Conservation (phyloP, 371 early-diverging fungal species). For the Rhizopus microsporus region DNA sequence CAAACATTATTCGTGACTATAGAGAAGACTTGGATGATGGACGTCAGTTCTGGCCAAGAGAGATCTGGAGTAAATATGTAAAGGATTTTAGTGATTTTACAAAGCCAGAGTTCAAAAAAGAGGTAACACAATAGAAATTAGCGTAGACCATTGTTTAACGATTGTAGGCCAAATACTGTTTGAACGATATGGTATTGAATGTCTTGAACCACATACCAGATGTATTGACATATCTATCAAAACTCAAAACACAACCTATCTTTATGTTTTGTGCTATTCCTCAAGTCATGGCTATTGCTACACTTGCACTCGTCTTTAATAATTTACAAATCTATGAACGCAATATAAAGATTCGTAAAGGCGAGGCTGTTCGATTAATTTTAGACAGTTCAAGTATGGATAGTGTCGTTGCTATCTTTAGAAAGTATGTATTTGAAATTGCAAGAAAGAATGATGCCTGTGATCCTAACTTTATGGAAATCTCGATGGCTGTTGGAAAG, state of each 20-base stretch:
- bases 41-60: constrained; percentile 92
- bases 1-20: constrained; percentile 94
- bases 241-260: constrained; percentile 75
- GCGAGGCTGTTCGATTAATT: constrained; percentile 85
- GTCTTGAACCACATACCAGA: constrained; percentile 85
- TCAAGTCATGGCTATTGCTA: constrained; percentile 98
- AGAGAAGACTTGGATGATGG: constrained; percentile 88
- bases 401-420: constrained; percentile 65
- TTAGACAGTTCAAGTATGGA: constrained; percentile 57
- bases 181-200: constrained; percentile 87
- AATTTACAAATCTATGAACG: constrained; percentile 76
- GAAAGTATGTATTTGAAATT: constrained; percentile 64
- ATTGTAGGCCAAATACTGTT: constrained; percentile 63
- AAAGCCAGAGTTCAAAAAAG: constrained; percentile 60
- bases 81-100: constrained; percentile 59
- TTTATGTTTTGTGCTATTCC: constrained; percentile 97
- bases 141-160: not conserved
- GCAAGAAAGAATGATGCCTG: constrained; percentile 65
- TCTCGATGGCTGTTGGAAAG: constrained; percentile 62
- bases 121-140: constrained; percentile 37
- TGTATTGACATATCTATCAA: constrained; percentile 81
- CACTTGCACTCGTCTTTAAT: constrained; percentile 83
- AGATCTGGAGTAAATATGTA: constrained; percentile 82
- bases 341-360: constrained; percentile 94
- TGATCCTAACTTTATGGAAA: constrained; percentile 73